Conservation (phyloP, 495 filamentous ascomycete species). For the Tuber indicum region DNA sequence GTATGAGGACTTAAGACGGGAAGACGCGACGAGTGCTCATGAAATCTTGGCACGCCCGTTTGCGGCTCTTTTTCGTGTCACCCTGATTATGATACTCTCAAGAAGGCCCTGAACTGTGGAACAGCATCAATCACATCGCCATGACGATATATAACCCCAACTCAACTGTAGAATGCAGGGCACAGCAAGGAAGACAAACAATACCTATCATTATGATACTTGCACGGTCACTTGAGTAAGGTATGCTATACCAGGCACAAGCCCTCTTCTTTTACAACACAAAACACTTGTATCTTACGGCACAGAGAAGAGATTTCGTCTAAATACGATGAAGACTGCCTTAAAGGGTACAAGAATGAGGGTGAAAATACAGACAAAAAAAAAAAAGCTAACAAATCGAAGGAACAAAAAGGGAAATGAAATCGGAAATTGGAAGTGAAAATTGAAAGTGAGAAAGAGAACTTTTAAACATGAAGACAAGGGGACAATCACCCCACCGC, state of each 20-base stretch:
- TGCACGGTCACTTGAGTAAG: background rate
- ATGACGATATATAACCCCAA: background rate
- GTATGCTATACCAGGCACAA: background rate
- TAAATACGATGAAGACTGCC: conserved; percentile 27
- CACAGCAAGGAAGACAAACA: background rate
- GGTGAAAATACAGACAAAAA: conserved; percentile 27
- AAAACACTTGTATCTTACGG: background rate
- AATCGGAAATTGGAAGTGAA: background rate
- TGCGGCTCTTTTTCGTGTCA: background rate
- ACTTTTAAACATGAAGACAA: conserved; percentile 1
- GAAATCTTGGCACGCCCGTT: background rate
- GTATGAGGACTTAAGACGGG: background rate
- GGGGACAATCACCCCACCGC: background rate
- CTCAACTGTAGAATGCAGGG: background rate
- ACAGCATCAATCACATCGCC: background rate
- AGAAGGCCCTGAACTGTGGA: background rate
- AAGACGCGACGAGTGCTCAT: background rate
- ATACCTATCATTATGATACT: background rate
- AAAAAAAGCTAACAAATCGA: conserved; percentile 23
- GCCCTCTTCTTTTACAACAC: background rate
- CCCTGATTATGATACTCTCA: background rate
- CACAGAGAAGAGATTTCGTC: conserved; percentile 36
- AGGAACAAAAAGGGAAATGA: conserved; percentile 23
- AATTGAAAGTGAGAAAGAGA: background rate
- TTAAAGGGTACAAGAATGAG: conserved; percentile 19